A percentile compares a stretch with the other conserved stretches of the same genome.
Evolutionary conservation across 139 green algal species (phyloP).

Genomic region (Chlamydomonas eustigma): DNA sequence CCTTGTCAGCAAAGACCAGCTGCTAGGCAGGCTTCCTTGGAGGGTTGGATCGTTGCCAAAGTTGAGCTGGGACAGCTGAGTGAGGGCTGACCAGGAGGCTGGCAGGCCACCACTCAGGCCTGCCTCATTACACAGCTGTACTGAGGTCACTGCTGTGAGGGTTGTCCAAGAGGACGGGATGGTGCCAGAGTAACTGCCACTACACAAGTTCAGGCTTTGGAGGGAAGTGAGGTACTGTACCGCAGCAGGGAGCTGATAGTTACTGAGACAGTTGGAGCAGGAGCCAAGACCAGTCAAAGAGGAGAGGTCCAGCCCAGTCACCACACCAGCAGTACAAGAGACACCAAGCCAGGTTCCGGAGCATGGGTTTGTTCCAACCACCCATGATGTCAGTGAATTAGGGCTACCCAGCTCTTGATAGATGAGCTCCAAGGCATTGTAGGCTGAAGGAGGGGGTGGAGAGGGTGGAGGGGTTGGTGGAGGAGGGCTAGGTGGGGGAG

Average conservation of each 20-base stretch:
- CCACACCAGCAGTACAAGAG: not conserved
- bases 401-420: not conserved
- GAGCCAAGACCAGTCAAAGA: not conserved
- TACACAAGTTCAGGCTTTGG: not conserved
- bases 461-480: not conserved
- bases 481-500: not conserved
- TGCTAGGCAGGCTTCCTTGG: not conserved
- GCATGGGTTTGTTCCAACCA: not conserved
- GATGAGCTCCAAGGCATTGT: not conserved
- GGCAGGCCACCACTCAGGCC: constrained; percentile 14
- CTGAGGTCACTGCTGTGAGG: not conserved
- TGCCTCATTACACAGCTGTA: not conserved
- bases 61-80: not conserved
- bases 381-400: not conserved
- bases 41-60: not conserved
- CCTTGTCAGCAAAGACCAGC: not conserved
- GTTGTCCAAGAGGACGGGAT: not conserved
- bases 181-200: not conserved
- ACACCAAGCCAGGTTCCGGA: not conserved
- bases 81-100: constrained; percentile 8
- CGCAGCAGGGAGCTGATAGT: not conserved
- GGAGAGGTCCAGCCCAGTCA: constrained; percentile 14
- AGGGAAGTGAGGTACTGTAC: not conserved
- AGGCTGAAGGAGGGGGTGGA: not conserved
- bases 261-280: not conserved